A percentile compares a stretch with the other conserved stretches of the same genome.
Conservation (phyloP, 2,329 filamentous ascomycete species). For the Sclerotinia nivalis region DNA sequence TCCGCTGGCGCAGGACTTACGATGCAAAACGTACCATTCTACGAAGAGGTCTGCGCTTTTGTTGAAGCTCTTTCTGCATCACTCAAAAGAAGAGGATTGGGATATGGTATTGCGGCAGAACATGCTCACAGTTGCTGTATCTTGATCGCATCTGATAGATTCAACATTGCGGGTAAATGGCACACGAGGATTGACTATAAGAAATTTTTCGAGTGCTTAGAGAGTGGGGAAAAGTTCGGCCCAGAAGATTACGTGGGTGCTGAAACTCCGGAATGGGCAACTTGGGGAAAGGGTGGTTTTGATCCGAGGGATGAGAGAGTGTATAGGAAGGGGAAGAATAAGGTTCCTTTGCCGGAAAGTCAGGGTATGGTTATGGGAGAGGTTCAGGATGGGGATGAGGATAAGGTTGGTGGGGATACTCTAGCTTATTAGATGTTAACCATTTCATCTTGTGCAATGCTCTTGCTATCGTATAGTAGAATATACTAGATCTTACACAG, state of each 20-base stretch:
- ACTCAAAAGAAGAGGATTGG: constrained; percentile 67
- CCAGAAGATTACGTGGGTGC: constrained; percentile 89
- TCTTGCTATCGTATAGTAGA: too few species aligned
- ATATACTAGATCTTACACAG: too few species aligned
- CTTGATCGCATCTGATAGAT: constrained; percentile 78
- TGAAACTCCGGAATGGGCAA: constrained; percentile 88
- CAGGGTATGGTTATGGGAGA: constrained; percentile 25
- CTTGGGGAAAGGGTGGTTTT: constrained; percentile 93
- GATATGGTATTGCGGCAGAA: constrained; percentile 90
- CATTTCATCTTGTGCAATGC: too few species aligned
- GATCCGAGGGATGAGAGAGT: constrained; percentile 87
- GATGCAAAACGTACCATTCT: constrained; percentile 98
- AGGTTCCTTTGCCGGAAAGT: constrained; percentile 34
- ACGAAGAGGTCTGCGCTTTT: constrained; percentile 84
- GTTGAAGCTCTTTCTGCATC: constrained; percentile 72
- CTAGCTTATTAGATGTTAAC: background rate
- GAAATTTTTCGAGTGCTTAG: constrained; percentile 80
- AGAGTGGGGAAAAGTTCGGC: constrained; percentile 67
- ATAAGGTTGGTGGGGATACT: background rate
- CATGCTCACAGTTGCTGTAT: constrained; percentile 95
- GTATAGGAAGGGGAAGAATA: constrained; percentile 73
- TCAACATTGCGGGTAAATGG: constrained; percentile 77
- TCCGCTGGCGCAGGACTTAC: constrained; percentile 81
- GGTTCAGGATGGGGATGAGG: constrained; percentile 1
- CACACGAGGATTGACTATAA: constrained; percentile 90